Evolutionary conservation across 2,329 filamentous ascomycete species (phyloP).

Genomic region (Didymella pinodella): DNA sequence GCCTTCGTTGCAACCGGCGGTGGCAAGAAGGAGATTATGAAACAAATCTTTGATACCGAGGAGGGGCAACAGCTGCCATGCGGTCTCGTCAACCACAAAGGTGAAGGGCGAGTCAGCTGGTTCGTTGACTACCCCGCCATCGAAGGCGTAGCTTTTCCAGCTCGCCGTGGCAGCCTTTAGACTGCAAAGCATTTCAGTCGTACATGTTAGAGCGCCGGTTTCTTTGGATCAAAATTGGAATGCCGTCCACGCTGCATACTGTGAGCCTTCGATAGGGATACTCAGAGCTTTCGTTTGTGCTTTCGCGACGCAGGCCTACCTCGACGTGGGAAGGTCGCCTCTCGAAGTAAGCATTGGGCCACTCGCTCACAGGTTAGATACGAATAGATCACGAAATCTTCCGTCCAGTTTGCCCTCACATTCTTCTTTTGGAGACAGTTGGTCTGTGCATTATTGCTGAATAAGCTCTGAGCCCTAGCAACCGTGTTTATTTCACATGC

Average conservation of each 20-base stretch:
- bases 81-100: constrained; percentile 83
- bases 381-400: constrained; percentile 31
- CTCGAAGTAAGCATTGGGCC: constrained; percentile 36
- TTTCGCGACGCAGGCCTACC: constrained; percentile 39
- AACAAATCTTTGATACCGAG: constrained; percentile 85
- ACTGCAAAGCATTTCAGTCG: not conserved
- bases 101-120: constrained; percentile 90
- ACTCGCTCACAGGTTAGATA: constrained; percentile 34
- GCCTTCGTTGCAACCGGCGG: constrained; percentile 91
- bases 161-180: constrained; percentile 70
- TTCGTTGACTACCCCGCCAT: constrained; percentile 89
- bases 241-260: constrained; percentile 18
- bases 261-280: constrained; percentile 16
- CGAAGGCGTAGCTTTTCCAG: constrained; percentile 83
- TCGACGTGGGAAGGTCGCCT: constrained; percentile 25
- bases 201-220: constrained; percentile 3
- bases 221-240: constrained; percentile 13
- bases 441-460: constrained; percentile 10
- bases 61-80: constrained; percentile 80
- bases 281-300: constrained; percentile 30
- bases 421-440: not conserved
- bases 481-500: constrained; percentile 17
- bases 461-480: constrained; percentile 8
- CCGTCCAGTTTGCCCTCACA: not conserved
- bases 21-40: constrained; percentile 90